Evolutionary conservation across 2,329 filamentous ascomycete species (phyloP).

Genomic region (Clarireedia hainanense): DNA sequence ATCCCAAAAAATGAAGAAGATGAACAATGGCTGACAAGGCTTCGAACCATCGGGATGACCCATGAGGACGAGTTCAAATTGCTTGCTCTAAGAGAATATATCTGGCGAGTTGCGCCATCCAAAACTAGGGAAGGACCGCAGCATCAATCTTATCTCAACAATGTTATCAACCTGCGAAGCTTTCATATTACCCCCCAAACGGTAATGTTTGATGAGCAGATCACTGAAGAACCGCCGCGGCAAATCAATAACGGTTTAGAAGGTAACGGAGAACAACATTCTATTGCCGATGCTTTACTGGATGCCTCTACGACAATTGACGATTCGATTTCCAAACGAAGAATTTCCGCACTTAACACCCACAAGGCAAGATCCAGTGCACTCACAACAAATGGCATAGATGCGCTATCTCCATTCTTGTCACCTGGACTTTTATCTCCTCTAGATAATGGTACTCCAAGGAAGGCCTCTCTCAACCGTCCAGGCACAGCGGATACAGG

Average conservation of each 20-base stretch:
- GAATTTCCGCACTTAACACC: slow-evolving; percentile 42
- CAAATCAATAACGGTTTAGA: slow-evolving; percentile 30
- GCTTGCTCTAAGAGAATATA: slow-evolving; percentile 77
- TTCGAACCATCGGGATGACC: slow-evolving; percentile 76
- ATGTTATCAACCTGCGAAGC: slow-evolving; percentile 66
- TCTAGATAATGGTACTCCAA: slow-evolving; percentile 16
- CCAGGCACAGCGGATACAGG: slow-evolving; percentile 9
- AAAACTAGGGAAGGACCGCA: slow-evolving; percentile 33
- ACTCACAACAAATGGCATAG: slow-evolving; percentile 14
- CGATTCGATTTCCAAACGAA: slow-evolving; percentile 49
- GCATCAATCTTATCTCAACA: slow-evolving; percentile 45
- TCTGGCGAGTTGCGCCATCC: slow-evolving; percentile 75
- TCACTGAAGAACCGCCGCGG: slow-evolving; percentile 37
- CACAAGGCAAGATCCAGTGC: slow-evolving; percentile 38
- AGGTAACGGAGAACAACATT: slow-evolving; percentile 43
- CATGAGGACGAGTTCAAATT: slow-evolving; percentile 85
- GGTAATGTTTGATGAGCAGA: slow-evolving; percentile 79
- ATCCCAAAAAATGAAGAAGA: slow-evolving; percentile 81
- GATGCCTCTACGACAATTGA: slow-evolving; percentile 89
- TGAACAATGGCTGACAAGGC: slow-evolving; percentile 79
- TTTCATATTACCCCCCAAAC: slow-evolving; percentile 77
- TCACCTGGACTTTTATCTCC: slow-evolving; percentile 20
- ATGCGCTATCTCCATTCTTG: slow-evolving; percentile 17
- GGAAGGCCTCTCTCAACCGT: slow-evolving; percentile 13
- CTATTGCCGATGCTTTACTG: slow-evolving; percentile 81